Conservation (phyloP, 495 filamentous ascomycete species). For the Talaromyces nanjingensis region DNA sequence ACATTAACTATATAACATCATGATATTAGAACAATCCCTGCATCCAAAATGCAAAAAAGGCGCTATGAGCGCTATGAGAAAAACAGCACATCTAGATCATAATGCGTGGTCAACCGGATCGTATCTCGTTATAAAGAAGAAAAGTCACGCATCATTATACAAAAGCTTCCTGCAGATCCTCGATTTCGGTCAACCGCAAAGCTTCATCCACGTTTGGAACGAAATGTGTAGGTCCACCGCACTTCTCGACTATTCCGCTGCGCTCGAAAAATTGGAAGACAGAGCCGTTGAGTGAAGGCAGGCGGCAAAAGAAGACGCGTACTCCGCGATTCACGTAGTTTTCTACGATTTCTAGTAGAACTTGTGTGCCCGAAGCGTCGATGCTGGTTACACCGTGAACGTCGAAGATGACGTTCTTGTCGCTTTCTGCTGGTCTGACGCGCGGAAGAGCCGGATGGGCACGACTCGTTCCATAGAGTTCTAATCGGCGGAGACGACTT, state of each 20-base stretch:
- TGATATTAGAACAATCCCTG: background rate
- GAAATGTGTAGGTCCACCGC: constrained; percentile 70
- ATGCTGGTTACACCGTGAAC: constrained; percentile 90
- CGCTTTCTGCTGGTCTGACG: constrained; percentile 62
- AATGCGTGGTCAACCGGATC: background rate
- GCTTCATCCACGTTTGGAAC: constrained; percentile 79
- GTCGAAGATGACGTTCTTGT: constrained; percentile 90
- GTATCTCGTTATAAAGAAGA: background rate
- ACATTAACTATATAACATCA: background rate
- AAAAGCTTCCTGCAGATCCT: constrained; percentile 23
- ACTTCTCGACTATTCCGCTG: constrained; percentile 76
- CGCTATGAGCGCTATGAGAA: background rate
- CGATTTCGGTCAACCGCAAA: constrained; percentile 66
- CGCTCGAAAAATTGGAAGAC: constrained; percentile 68
- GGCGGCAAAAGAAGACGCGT: constrained; percentile 80
- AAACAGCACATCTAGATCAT: background rate
- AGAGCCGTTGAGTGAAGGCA: constrained; percentile 50
- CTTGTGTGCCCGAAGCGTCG: constrained; percentile 89
- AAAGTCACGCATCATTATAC: background rate
- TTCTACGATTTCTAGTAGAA: constrained; percentile 80
- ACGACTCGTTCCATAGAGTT: constrained; percentile 75
- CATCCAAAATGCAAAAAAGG: background rate
- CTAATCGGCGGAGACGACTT: constrained; percentile 70
- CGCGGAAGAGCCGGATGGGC: constrained; percentile 84
- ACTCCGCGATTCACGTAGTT: constrained; percentile 65